Conservation (phyloP, 768 basidiomycete species). For the Amanita brunnescens region DNA sequence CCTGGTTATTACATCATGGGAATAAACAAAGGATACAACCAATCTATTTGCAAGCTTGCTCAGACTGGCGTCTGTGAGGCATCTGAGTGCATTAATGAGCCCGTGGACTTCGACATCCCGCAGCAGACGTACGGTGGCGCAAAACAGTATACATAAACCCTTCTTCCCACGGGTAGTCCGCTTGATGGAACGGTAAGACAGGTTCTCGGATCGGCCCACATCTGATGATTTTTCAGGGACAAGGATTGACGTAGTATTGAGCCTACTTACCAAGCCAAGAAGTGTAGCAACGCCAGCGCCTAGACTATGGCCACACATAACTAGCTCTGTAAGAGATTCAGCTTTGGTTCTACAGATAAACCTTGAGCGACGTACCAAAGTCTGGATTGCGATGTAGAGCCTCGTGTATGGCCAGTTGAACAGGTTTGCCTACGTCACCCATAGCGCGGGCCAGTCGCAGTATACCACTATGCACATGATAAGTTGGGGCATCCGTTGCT, state of each 20-base stretch:
- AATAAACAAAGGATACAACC: slow-evolving; percentile 73
- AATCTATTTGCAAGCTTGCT: slow-evolving; percentile 51
- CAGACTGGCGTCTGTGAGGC: slow-evolving; percentile 53
- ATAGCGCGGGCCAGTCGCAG: slow-evolving; percentile 69
- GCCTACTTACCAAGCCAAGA: slow-evolving; percentile 52
- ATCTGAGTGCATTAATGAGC: slow-evolving; percentile 27
- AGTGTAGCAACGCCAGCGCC: slow-evolving; percentile 77
- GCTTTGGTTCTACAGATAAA: background rate
- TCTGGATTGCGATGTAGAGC: slow-evolving; percentile 61
- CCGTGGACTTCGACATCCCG: background rate
- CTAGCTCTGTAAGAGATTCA: slow-evolving; percentile 37
- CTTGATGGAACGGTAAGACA: slow-evolving; percentile 62
- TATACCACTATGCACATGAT: slow-evolving; percentile 78
- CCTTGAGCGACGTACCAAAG: slow-evolving; percentile 45
- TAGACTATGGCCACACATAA: slow-evolving; percentile 77
- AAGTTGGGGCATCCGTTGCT: slow-evolving; percentile 21
- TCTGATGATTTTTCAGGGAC: slow-evolving; percentile 29
- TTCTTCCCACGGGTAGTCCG: slow-evolving; percentile 57
- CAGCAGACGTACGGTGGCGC: slow-evolving; percentile 60
- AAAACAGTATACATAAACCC: slow-evolving; percentile 70
- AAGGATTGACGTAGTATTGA: background rate
- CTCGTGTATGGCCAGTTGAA: slow-evolving; percentile 64
- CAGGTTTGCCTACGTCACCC: slow-evolving; percentile 69
- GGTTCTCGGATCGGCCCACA: slow-evolving; percentile 80
- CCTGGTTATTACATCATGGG: slow-evolving; percentile 73